These are phyloP conservation scores for Luffa acutangula DNA, from an alignment of 306 rosid genomes.

Conservation along the genomic window DNA sequence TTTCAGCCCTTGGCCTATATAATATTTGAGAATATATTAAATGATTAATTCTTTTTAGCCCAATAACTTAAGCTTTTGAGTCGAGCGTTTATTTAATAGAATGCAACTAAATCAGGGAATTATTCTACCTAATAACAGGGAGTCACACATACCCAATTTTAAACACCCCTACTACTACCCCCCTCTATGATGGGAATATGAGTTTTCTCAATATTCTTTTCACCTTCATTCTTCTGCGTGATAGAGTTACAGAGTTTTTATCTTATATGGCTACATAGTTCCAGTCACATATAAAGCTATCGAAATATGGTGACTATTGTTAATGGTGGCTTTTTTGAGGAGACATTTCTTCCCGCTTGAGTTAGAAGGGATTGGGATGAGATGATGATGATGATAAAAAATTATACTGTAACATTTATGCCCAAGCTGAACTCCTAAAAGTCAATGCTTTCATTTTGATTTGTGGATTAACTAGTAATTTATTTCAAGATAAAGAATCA, in stretches of 20 bases:
- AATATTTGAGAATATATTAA: not conserved
- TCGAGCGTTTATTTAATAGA: not conserved
- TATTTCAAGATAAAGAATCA: not conserved
- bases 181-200: too few species aligned
- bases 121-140: not conserved
- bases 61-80: not conserved
- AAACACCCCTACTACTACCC: too few species aligned
- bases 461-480: not conserved
- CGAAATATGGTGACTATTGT: not conserved
- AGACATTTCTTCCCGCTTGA: not conserved
- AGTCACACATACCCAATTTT: too few species aligned
- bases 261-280: not conserved
- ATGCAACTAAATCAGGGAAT: not conserved
- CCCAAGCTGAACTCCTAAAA: not conserved
- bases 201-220: too few species aligned
- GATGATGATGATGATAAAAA: not conserved
- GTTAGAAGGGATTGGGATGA: not conserved
- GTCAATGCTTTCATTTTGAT: not conserved
- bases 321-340: too few species aligned
- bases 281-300: not conserved
- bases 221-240: not conserved
- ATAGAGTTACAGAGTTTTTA: too few species aligned
- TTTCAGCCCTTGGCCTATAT: constrained; percentile 46
- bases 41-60: not conserved
- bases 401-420: not conserved